phyloP scores from a whole-genome alignment of 495 filamentous ascomycete species.

The Polyplosphaeria fusca region DNA sequence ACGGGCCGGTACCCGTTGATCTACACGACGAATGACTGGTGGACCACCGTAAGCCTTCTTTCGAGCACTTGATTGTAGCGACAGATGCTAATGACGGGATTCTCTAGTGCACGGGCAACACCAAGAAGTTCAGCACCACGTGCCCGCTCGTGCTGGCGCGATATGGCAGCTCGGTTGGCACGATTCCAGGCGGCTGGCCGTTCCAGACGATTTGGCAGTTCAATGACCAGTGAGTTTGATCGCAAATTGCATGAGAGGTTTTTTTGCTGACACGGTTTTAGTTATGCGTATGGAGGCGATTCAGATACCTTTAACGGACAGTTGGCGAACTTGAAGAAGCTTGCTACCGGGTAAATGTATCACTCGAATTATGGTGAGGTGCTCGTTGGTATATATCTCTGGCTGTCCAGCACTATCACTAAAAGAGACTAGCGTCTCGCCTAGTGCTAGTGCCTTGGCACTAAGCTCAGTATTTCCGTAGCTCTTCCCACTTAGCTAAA shows the following conservation, averaged over 20 bases:
- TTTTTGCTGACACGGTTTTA: not conserved
- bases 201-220: constrained; percentile 47
- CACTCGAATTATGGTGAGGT: no score
- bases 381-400: no score
- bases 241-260: not conserved
- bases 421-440: no score
- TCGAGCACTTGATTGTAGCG: not conserved
- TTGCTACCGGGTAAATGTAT: constrained; percentile 28
- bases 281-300: constrained; percentile 31
- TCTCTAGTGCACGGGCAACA: constrained; percentile 54
- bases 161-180: constrained; percentile 49
- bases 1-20: constrained; percentile 59
- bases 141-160: constrained; percentile 59
- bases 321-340: constrained; percentile 17
- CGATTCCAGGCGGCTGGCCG: constrained; percentile 58
- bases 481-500: no score
- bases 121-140: constrained; percentile 48
- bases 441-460: no score
- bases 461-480: no score
- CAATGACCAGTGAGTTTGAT: constrained; percentile 7
- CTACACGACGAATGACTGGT: constrained; percentile 61
- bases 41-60: constrained; percentile 40
- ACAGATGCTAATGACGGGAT: not conserved
- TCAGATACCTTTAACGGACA: constrained; percentile 35
- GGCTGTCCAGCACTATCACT: no score